Percentiles rank a stretch among this genome's conserved stretches.
phyloP scores from a whole-genome alignment of 768 basidiomycete genomes.

The Rickenella mellea region DNA sequence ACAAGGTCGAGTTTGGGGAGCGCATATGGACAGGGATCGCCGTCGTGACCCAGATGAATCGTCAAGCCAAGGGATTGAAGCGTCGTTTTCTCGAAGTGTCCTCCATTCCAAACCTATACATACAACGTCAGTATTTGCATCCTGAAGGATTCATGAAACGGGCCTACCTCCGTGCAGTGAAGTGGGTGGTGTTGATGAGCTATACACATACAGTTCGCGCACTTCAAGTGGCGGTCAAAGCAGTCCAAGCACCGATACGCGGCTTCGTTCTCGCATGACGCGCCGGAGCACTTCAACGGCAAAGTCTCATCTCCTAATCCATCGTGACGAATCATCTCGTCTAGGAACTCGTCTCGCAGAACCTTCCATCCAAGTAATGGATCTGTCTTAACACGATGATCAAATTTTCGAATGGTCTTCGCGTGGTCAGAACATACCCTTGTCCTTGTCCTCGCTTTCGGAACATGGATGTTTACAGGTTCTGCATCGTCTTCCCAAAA shows the following conservation, averaged over 20 bases:
- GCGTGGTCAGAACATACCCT: too few relatives aligned
- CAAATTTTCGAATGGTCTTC: too few relatives aligned
- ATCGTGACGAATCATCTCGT: not conserved
- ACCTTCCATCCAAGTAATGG: not conserved
- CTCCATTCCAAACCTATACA: conserved; percentile 5
- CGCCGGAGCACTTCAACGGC: not conserved
- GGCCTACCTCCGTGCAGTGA: not conserved
- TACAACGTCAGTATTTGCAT: not conserved
- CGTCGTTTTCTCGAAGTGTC: not conserved
- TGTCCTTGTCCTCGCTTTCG: too few relatives aligned
- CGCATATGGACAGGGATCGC: conserved; percentile 4
- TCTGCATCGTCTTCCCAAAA: too few relatives aligned
- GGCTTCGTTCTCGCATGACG: not conserved
- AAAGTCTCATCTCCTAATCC: not conserved
- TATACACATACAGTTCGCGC: not conserved
- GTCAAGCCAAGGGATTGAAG: conserved; percentile 7
- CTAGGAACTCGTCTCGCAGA: not conserved
- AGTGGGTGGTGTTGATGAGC: not conserved
- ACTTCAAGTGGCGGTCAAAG: not conserved
- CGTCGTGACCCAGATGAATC: conserved; percentile 9
- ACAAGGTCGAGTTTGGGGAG: too few relatives aligned
- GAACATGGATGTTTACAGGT: too few relatives aligned
- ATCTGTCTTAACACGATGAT: not conserved
- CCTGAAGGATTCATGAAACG: not conserved
- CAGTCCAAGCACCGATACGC: not conserved